Base-by-base conservation (phyloP, 1,284 basidiomycete species). In the Ceratobasidium theobromae region DNA sequence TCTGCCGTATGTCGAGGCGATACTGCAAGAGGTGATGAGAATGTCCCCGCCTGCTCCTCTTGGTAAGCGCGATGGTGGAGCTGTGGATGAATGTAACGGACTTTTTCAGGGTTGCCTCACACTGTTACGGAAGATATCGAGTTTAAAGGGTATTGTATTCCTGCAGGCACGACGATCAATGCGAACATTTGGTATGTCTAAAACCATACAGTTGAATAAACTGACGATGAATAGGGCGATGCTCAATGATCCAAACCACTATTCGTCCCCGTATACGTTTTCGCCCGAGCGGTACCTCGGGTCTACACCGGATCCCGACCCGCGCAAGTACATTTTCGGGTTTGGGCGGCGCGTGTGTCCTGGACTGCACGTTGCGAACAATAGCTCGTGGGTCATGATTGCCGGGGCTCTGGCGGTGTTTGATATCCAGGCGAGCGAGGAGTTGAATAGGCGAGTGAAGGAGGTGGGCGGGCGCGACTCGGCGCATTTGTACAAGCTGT, bases 261-360 rank as follows among this genome's bases (percentile, higher is more conserved):
- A 78, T 68, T 73, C 76, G 1, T 72, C 79, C 28, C 78, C 80
- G 3, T 72, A 74, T 16, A 67, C 64, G 2, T 81, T 81, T 71
- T 74, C 74, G 21, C 79, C 79, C 12, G 78, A 78, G 53, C 73
- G 79, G n/a, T 76, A 71, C 62, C 52, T 76, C 4, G 72, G 72
- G 35, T 67, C 67, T 1, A 67, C 16, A 14, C 58, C 67, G 16
- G 68, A 72, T 30, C 68, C 65, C 27, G 73, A 77, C 54, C 58
- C 58, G 4, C 74, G 76, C 5, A 52, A 41, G 27, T 51, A n/a
- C 35, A 16, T 40, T 14, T 62, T 62, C 30, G 58, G 58, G 11
- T 62, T 62, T 30, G 58, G 58, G 3, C 45, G 46, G 30, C 6
- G 51, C 54, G 3, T 70, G 67, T 18, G 64, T 73, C 35, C 58